Percentiles rank a stretch among this genome's conserved stretches.
Evolutionary conservation across 306 rosid genomes (phyloP).

Genomic region (Pyrus bretschneideri): DNA sequence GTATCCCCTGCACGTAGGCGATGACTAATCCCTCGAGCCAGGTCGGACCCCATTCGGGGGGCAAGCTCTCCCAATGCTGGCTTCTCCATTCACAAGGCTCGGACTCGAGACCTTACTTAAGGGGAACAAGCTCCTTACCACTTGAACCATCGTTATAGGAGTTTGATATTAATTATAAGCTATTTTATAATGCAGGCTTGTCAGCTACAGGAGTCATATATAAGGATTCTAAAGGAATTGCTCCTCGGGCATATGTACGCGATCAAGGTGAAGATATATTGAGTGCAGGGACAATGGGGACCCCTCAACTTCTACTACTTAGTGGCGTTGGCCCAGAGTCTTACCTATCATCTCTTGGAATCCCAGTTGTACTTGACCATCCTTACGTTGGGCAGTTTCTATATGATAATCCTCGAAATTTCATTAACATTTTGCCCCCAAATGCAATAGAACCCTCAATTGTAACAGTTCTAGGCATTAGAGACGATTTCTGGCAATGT

Average conservation of each 20-base stretch:
- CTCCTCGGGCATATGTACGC: slow-evolving; percentile 9
- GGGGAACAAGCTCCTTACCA: background rate
- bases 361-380: slow-evolving; percentile 3
- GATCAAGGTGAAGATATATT: slow-evolving; percentile 19
- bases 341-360: slow-evolving; percentile 15
- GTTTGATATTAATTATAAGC: background rate
- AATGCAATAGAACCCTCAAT: background rate
- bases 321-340: slow-evolving; percentile 18
- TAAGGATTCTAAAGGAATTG: slow-evolving; percentile 6
- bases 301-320: slow-evolving; percentile 23
- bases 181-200: background rate
- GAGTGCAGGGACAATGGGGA: slow-evolving; percentile 27
- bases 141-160: background rate
- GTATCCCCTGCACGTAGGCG: too few relatives aligned
- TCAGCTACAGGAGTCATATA: background rate
- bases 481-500: background rate
- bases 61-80: too few relatives aligned
- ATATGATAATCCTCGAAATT: slow-evolving; percentile 22
- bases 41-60: too few relatives aligned
- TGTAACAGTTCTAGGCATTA: background rate
- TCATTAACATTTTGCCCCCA: background rate
- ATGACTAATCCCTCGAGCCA: too few relatives aligned
- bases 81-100: too few relatives aligned
- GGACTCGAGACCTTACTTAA: too few relatives aligned
- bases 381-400: slow-evolving; percentile 17